These are phyloP conservation scores for Malassezia furfur DNA, from an alignment of 1,284 basidiomycete species.

Conservation along the genomic window DNA sequence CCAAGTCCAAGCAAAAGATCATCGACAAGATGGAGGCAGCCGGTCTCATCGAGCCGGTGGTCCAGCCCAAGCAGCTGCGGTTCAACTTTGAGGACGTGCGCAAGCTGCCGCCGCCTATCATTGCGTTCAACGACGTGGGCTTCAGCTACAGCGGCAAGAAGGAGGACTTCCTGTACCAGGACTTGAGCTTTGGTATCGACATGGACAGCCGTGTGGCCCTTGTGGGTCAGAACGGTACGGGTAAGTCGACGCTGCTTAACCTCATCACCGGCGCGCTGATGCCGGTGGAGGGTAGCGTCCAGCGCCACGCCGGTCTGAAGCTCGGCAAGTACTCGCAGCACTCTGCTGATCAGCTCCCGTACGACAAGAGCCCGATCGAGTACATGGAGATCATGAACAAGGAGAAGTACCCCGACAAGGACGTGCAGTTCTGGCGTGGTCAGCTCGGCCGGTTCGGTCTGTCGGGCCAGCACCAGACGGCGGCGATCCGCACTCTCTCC, in stretches of 20 bases:
- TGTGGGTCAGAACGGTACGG: slow-evolving; percentile 94
- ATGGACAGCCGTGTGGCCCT: slow-evolving; percentile 95
- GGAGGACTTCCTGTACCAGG: slow-evolving; percentile 76
- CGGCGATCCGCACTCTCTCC: slow-evolving; percentile 79
- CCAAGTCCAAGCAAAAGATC: slow-evolving; percentile 94
- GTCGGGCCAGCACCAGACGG: slow-evolving; percentile 82
- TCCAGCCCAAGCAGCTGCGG: slow-evolving; percentile 61
- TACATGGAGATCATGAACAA: slow-evolving; percentile 72
- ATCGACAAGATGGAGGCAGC: slow-evolving; percentile 99
- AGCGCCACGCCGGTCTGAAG: slow-evolving; percentile 80
- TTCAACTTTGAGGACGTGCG: slow-evolving; percentile 95
- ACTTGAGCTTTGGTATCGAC: slow-evolving; percentile 70
- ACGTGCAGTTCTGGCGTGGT: slow-evolving; percentile 80
- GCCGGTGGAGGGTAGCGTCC: slow-evolving; percentile 73
- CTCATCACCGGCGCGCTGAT: slow-evolving; percentile 78
- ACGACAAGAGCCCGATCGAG: slow-evolving; percentile 83
- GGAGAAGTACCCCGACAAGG: slow-evolving; percentile 88
- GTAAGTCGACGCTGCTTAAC: slow-evolving; percentile 93
- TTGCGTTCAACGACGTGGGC: slow-evolving; percentile 87
- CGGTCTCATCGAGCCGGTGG: slow-evolving; percentile 83
- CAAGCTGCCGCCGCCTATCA: slow-evolving; percentile 90
- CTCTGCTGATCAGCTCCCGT: slow-evolving; percentile 94
- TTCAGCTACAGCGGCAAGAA: slow-evolving; percentile 87
- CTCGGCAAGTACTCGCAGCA: slow-evolving; percentile 90
- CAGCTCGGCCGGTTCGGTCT: slow-evolving; percentile 94